These are phyloP conservation scores for Aspergillus sojae DNA, from an alignment of 2,329 filamentous ascomycete species.

Conservation along the genomic window DNA sequence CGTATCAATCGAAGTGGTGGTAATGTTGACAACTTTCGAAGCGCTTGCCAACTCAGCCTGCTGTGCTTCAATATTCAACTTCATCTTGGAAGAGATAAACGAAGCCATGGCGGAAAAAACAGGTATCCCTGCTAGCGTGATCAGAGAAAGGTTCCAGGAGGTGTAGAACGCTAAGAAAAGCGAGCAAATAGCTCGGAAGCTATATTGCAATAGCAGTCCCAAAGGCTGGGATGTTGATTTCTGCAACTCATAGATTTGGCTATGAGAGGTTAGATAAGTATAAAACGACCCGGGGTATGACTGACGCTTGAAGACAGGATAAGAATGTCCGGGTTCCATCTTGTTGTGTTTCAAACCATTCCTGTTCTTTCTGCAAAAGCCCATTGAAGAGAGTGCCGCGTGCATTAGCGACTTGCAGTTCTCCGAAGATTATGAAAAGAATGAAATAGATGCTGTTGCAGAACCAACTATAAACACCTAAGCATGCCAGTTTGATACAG, in stretches of 20 bases:
- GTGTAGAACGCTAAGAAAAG: slow-evolving; percentile 67
- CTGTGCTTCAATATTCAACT: slow-evolving; percentile 69
- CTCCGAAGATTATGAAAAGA: slow-evolving; percentile 76
- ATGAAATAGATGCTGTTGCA: slow-evolving; percentile 68
- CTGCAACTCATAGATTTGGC: slow-evolving; percentile 81
- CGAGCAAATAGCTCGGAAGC: slow-evolving; percentile 66
- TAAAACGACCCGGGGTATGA: slow-evolving; percentile 9
- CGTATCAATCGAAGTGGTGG: slow-evolving; percentile 74
- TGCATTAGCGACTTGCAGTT: slow-evolving; percentile 71
- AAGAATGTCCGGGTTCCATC: slow-evolving; percentile 74
- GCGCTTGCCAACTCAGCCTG: slow-evolving; percentile 68
- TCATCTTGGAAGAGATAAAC: slow-evolving; percentile 63
- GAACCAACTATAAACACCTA: slow-evolving; percentile 69
- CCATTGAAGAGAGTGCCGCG: slow-evolving; percentile 67
- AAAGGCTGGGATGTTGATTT: slow-evolving; percentile 77
- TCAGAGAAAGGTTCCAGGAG: slow-evolving; percentile 82
- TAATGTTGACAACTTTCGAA: slow-evolving; percentile 70
- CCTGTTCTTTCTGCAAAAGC: slow-evolving; percentile 72
- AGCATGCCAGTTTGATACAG: slow-evolving; percentile 62
- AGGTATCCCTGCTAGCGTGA: slow-evolving; percentile 74
- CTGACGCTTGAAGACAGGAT: slow-evolving; percentile 73
- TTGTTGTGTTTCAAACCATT: slow-evolving; percentile 77
- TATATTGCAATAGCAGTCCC: slow-evolving; percentile 67
- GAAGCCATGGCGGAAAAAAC: slow-evolving; percentile 64
- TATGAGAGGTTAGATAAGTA: slow-evolving; percentile 39